Conservation (phyloP, 1,139 yeast genomes). For the Candida neerlandica region DNA sequence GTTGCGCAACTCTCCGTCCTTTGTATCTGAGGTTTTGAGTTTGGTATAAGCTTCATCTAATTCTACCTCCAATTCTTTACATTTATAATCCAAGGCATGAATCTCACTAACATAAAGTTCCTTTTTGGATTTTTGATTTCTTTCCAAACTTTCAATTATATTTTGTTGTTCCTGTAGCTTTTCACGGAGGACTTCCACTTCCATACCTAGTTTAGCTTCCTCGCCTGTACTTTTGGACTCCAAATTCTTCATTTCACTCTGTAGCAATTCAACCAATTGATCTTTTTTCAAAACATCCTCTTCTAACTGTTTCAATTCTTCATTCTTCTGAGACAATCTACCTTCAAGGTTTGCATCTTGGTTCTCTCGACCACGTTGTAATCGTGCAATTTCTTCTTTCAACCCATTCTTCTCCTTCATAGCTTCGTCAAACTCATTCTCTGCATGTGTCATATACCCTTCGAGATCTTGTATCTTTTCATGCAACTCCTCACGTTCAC, state of each 20-base stretch:
- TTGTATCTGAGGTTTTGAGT: neutral
- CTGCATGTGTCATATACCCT: conserved; percentile 8
- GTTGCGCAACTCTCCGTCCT: neutral
- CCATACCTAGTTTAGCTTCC: conserved; percentile 1
- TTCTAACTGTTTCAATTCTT: neutral
- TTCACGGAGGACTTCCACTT: neutral
- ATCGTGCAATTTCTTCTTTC: neutral
- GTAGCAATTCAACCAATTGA: neutral
- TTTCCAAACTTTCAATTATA: neutral
- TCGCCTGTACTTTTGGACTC: neutral
- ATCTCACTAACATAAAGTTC: neutral
- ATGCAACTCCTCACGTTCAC: conserved; percentile 4
- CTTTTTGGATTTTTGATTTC: neutral
- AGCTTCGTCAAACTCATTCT: neutral
- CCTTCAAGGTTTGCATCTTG: neutral
- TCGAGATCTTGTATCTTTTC: conserved; percentile 4
- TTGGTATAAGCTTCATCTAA: neutral
- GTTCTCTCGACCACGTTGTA: too few species aligned
- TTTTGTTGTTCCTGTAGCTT: neutral
- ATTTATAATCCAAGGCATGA: neutral
- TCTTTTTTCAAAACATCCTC: conserved; percentile 1
- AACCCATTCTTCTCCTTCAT: neutral
- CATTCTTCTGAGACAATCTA: neutral
- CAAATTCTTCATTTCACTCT: neutral
- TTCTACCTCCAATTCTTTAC: neutral